Conservation (phyloP, 192 early-diverging fungal species). For the Irineochytrium annulatum region DNA sequence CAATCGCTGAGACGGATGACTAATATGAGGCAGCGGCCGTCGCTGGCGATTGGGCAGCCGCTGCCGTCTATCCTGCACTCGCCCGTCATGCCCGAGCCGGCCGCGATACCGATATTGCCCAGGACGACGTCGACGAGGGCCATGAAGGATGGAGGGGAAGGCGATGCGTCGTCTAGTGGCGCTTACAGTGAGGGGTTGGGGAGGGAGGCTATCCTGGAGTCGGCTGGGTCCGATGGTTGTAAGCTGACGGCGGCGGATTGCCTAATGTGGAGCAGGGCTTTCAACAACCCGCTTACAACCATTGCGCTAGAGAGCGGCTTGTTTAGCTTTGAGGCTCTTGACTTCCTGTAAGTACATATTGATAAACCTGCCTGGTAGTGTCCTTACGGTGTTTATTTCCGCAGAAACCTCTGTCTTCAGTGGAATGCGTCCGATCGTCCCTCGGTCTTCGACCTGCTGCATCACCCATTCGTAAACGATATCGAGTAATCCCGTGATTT, state of each 20-base stretch:
- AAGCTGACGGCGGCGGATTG: not conserved
- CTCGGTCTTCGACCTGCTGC: not conserved
- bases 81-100: not conserved
- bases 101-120: not conserved
- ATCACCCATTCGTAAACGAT: not conserved
- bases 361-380: not conserved
- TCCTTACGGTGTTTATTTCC: not conserved
- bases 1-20: not conserved
- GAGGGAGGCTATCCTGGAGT: not conserved
- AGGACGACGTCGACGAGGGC: not conserved
- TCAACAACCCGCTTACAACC: not conserved
- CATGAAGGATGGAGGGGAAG: not conserved
- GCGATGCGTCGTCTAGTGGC: not conserved
- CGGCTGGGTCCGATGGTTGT: not conserved
- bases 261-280: not conserved
- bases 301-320: not conserved
- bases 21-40: not conserved
- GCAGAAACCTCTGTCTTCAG: not conserved
- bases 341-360: conserved; percentile 1
- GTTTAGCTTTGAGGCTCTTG: not conserved
- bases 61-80: not conserved
- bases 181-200: not conserved
- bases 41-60: not conserved
- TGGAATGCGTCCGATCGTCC: not conserved
- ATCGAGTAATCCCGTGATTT: too few relatives aligned